Evolutionary conservation across 1,284 basidiomycete species (phyloP).

Genomic region (Volvariella surrecta): DNA sequence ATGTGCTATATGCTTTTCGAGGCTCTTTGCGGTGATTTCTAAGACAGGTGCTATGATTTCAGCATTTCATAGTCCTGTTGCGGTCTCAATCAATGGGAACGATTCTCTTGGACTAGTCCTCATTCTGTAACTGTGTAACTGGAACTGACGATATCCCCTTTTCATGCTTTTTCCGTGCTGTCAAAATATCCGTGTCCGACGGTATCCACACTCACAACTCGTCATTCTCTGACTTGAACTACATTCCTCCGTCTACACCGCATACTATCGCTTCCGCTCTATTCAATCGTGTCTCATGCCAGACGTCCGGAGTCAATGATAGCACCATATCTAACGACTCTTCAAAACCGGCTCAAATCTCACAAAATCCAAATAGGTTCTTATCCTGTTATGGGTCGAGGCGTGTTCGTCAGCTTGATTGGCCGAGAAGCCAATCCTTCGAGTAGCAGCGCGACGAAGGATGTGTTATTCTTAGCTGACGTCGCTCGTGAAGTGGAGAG

Average conservation of each 20-base stretch:
- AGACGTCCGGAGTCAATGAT: constrained; percentile 84
- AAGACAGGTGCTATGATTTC: too few species aligned
- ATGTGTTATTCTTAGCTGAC: constrained; percentile 28
- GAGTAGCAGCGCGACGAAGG: constrained; percentile 26
- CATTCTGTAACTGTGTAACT: too few species aligned
- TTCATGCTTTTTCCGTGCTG: constrained; percentile 3
- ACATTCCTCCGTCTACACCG: not conserved
- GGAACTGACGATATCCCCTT: too few species aligned
- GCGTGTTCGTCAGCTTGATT: constrained; percentile 69
- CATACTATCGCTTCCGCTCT: not conserved
- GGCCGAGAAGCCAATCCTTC: constrained; percentile 45
- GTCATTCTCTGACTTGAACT: not conserved
- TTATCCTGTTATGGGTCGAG: constrained; percentile 61
- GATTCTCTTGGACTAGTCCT: too few species aligned
- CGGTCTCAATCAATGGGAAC: too few species aligned
- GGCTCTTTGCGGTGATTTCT: too few species aligned
- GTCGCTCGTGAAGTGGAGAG: constrained; percentile 64
- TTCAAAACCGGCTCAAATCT: constrained; percentile 68
- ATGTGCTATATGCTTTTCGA: too few species aligned
- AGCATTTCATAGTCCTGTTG: too few species aligned
- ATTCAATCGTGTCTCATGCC: constrained; percentile 7
- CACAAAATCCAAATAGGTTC: constrained; percentile 82
- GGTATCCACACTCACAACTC: not conserved
- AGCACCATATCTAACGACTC: constrained; percentile 76
- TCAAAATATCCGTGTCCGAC: too few species aligned